Conservation (phyloP, 352 stramenopile genomes). For the Plasmopara muralis region DNA sequence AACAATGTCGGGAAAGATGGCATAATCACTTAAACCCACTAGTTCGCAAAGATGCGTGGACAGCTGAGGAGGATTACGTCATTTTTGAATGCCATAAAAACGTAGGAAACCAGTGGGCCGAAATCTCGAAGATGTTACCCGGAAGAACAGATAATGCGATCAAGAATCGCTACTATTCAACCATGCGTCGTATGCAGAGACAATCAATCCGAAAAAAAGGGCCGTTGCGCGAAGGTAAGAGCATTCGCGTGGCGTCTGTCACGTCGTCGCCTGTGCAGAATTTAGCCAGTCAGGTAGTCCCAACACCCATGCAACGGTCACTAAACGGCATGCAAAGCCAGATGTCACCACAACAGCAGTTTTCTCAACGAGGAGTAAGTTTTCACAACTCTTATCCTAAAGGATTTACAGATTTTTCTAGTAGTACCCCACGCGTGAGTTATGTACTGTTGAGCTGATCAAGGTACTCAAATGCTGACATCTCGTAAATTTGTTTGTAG, state of each 20-base stretch:
- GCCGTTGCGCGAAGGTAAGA: conserved; percentile 71
- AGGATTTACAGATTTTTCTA: conserved; percentile 35
- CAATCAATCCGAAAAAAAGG: conserved; percentile 86
- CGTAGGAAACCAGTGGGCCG: conserved; percentile 88
- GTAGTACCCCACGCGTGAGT: conserved; percentile 37
- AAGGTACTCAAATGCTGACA: conserved; percentile 2
- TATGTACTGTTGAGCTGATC: neutral
- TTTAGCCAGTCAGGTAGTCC: conserved; percentile 11
- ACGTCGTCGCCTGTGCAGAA: conserved; percentile 34
- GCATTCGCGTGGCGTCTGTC: conserved; percentile 62
- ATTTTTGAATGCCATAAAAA: conserved; percentile 90
- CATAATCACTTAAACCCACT: conserved; percentile 86
- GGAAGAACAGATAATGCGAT: conserved; percentile 88
- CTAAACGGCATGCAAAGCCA: conserved; percentile 20
- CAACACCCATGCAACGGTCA: conserved; percentile 12
- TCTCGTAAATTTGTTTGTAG: conserved; percentile 13
- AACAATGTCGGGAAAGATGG: conserved; percentile 87
- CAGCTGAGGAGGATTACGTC: conserved; percentile 84
- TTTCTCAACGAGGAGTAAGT: conserved; percentile 26
- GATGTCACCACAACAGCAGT: conserved; percentile 16
- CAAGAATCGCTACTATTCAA: conserved; percentile 91
- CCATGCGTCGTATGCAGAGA: conserved; percentile 83
- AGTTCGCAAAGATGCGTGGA: conserved; percentile 87
- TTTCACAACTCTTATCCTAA: conserved; percentile 54
- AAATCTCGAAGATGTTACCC: conserved; percentile 89